Evolutionary conservation across 1,284 basidiomycete species (phyloP), one percentile per base, ranked within the genome.

Genomic region (Boletus mariae): DNA sequence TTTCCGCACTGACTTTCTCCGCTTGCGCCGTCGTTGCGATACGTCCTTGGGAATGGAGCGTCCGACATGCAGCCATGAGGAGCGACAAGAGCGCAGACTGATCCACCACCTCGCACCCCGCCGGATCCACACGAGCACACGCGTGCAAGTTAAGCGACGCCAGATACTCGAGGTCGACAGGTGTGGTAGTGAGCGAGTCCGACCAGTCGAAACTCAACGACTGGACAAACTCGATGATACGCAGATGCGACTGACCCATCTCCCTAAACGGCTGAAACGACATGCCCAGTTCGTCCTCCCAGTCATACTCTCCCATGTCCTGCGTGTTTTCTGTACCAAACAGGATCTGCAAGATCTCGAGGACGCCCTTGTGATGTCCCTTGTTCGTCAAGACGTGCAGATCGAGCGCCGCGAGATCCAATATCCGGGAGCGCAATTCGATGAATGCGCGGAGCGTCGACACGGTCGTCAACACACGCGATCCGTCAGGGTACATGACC

Each of bases 341-440:
- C 9, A 94, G 73, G 17, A 90, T 82, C 26, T 85, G 80, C 6
- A 94, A 71, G 11, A 95, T 75, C 49, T 86, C 84, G 3, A 80
- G 74, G 0, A 90, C 84, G 0, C 83, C 82, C 60, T 87, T 87
- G 61, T 79, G 73, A 51, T 90, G 87, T 0, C 85, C 85, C 60
- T 86, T 87, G 61, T 83, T 86, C 5, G 90, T 89, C 51, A 96
- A 79, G 15, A 92, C 82, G 59, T 96, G 95, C 12, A 98, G 74
- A 66, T 99, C 97, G 26, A 99, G 77, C 1, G 95, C 92, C 7
- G 88, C 85, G 25, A 92, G 81, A 57, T 96, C 88, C 53, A 98
- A 81, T 25, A 98, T 82, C 72, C 86, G 91, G 1, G 92, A 89
- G 42, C 92, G 86, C 48, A 92, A 77, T 37, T 87, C 85, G 25